Base-by-base conservation (phyloP, 495 filamentous ascomycete genomes). In the Immersiella caudata region DNA sequence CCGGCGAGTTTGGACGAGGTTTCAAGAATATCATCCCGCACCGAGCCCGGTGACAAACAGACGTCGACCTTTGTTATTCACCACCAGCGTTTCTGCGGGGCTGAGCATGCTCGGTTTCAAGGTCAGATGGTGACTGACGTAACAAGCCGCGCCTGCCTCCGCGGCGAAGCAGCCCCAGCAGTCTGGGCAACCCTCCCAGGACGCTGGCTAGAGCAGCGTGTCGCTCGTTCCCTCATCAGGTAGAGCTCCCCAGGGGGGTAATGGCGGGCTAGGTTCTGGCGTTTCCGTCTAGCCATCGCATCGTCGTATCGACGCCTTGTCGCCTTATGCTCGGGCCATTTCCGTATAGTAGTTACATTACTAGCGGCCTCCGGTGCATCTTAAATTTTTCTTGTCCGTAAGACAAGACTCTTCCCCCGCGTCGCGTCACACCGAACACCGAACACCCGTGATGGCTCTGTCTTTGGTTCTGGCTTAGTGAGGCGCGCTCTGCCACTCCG, bases 401-500 rank as follows among this genome's bases (percentile, higher is more conserved):
- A 46, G 40, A 46, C 40, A n/a, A n/a, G n/a, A n/a, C n/a, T n/a
- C 40, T 2, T 46, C 40, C 40, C 40, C 40, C 40, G 16, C 40
- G 40, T 46, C 40, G 40, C 40, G 40, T 57, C 54, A 57, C 54
- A 24, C 26, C 21, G 11, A 25, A 21, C 20, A 12, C 22, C 22
- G 22, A 26, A 27, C 22, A 57, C 22, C 54, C 26, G 21, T 57
- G 22, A 57, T 57, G 54, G 22, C 22, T 57, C 21, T 25, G 54
- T 27, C 54, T 57, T 21, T 46, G 11, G 40, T 12, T 46, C 40
- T 46, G 40, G 40, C 40, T 46, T 46, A 24, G 26, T 57, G 54
- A 57, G 54, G 54, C 26, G 54, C 54, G 76, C 71, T 92, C 93
- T 89, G 27, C 7, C 40, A 46, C 40, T 46, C 40, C 11, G 40